phyloP scores from a whole-genome alignment of 371 early-diverging fungal genomes.

The Parasitella parasitica region DNA sequence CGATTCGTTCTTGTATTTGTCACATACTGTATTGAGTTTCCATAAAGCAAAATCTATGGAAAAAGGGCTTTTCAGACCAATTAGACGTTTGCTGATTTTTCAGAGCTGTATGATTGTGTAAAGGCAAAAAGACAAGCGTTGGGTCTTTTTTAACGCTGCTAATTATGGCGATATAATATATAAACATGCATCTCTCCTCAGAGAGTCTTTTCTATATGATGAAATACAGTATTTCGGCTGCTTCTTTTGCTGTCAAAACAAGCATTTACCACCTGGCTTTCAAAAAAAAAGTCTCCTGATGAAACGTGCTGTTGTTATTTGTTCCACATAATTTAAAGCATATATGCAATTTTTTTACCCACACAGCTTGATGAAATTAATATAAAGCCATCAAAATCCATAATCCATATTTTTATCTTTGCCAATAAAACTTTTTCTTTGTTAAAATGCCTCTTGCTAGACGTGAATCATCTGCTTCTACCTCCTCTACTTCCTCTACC shows the following conservation, averaged over 20 bases:
- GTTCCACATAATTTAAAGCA: not conserved
- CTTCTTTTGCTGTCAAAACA: not conserved
- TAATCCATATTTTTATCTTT: no score
- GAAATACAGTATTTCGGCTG: not conserved
- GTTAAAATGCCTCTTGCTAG: not conserved
- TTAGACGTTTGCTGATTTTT: no score
- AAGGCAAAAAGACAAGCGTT: no score
- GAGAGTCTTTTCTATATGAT: no score
- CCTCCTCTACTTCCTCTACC: slow-evolving; percentile 6
- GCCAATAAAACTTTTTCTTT: no score
- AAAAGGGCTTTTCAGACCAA: not conserved
- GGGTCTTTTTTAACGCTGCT: no score
- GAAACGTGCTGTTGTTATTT: not conserved
- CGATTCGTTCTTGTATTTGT: not conserved
- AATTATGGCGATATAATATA: no score
- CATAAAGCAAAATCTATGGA: no score
- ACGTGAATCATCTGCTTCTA: slow-evolving; percentile 7
- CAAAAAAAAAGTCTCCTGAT: slow-evolving; percentile 1
- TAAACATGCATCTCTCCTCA: no score
- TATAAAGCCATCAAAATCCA: not conserved
- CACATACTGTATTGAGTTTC: not conserved
- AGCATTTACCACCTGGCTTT: not conserved
- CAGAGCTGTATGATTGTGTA: no score
- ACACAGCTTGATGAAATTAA: not conserved
- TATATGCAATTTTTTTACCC: slow-evolving; percentile 2